phyloP scores from a whole-genome alignment of 768 basidiomycete genomes.

The Auricularia auricula-judae region DNA sequence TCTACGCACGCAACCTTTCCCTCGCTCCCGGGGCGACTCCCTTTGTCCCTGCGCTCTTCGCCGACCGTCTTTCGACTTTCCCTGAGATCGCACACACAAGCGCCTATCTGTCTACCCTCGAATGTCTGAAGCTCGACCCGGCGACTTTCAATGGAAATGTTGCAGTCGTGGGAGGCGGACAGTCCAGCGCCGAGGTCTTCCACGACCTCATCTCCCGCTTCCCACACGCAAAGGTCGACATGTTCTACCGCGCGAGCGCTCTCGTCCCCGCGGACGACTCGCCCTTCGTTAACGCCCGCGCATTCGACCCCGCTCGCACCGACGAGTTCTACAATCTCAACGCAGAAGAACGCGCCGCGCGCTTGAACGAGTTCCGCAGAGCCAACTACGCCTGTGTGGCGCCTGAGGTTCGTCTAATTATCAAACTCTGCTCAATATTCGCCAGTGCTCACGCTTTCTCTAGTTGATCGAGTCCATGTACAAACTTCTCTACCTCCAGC shows the following conservation, averaged over 20 bases:
- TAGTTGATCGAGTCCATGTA: background rate
- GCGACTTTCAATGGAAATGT: constrained; percentile 23
- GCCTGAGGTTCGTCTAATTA: background rate
- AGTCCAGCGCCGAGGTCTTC: constrained; percentile 37
- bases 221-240: constrained; percentile 3
- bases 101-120: constrained; percentile 18
- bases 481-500: background rate
- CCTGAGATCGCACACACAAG: constrained; percentile 35
- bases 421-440: background rate
- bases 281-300: background rate
- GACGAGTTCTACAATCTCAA: background rate
- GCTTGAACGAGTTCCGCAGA: background rate
- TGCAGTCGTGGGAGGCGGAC: constrained; percentile 38
- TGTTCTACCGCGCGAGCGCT: constrained; percentile 7
- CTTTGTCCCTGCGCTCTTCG: constrained; percentile 22
- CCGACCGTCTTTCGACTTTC: constrained; percentile 16
- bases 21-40: constrained; percentile 41
- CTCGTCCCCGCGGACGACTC: background rate
- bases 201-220: constrained; percentile 15
- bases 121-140: constrained; percentile 1
- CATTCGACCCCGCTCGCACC: background rate
- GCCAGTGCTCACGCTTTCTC: background rate
- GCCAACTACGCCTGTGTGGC: background rate
- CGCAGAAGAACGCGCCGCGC: background rate
- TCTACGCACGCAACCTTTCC: constrained; percentile 31